Base-by-base conservation (phyloP, 345 rosid genomes). In the Pelargonium nanum region DNA sequence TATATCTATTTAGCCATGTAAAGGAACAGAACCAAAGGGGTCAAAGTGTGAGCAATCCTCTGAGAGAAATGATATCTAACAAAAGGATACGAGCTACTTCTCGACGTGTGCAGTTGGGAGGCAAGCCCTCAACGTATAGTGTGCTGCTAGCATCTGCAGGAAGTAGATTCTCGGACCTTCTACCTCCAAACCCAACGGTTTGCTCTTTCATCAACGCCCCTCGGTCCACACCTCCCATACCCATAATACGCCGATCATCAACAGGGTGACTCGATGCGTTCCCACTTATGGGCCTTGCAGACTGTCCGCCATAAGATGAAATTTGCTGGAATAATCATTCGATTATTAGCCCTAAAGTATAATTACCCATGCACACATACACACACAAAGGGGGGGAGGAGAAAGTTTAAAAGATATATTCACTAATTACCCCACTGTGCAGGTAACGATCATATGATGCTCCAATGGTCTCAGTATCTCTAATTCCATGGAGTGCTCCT, bases 21-120 rank as follows among this genome's bases (percentile, higher is more conserved):
- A 81, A 83, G 81, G 77, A 69, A 69, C 57, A 74, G 51, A 68
- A 40, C 26, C 6, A 32, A 26, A 51, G 45, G 61, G 57, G 54
- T 32, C 45, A 34, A 56, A 22, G 9, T 15, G 23, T 16, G 64
- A 51, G 55, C 26, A 65, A 68, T 40, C 55, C 61, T 24, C n/a
- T 53, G 22, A 24, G 21, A 26, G 48, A 48, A 7, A 22, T 9
- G 24, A 22, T 53, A 51, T 44, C 55, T 17, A 32, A 60, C 51
- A 55, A 61, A 73, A 76, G 86, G 91, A 83, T 83, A 83, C 83
- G 86, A 24, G 84, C 70, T 7, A 81, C 88, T 73, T 81, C 88
- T 24, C 86, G 76, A 19, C 79, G 74, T 2, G 75, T 68, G 69
- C 83, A 81, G 30, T 80, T 78, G 44, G 79, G 59, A 23, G 87